Percentiles rank a stretch among this genome's conserved stretches.
phyloP scores from a whole-genome alignment of 1,139 yeast species.

The Kodamaea ohmeri region DNA sequence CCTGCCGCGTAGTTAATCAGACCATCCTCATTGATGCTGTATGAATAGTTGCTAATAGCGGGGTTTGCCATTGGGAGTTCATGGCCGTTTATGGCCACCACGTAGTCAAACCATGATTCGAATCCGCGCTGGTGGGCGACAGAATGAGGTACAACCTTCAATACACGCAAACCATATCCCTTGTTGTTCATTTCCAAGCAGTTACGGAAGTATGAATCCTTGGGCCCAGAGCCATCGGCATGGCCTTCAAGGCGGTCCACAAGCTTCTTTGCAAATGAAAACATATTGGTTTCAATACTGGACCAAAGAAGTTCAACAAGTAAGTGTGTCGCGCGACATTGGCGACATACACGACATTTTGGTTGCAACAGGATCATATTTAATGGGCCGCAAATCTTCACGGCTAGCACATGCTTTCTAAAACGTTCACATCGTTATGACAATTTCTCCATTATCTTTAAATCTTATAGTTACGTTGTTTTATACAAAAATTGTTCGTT shows the following conservation, averaged over 20 bases:
- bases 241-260: conserved; percentile 68
- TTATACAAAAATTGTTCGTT: not conserved
- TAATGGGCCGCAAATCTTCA: no score
- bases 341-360: conserved; percentile 1
- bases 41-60: conserved; percentile 29
- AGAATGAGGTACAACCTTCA: conserved; percentile 42
- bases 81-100: conserved; percentile 73
- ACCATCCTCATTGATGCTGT: conserved; percentile 44
- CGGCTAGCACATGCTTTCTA: no score
- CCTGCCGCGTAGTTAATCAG: conserved; percentile 39
- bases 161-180: conserved; percentile 44
- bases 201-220: conserved; percentile 54
- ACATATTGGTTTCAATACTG: conserved; percentile 45
- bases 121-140: conserved; percentile 41
- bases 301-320: not conserved
- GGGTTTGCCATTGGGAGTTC: conserved; percentile 57
- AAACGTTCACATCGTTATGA: no score
- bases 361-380: no score
- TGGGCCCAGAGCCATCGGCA: conserved; percentile 29
- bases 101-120: conserved; percentile 85
- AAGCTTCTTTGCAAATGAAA: conserved; percentile 81
- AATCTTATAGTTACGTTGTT: no score
- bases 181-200: conserved; percentile 40
- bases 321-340: not conserved
- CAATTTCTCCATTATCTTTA: no score